Evolutionary conservation across 345 rosid species (phyloP).

Genomic region (Eucalyptus camaldulensis): DNA sequence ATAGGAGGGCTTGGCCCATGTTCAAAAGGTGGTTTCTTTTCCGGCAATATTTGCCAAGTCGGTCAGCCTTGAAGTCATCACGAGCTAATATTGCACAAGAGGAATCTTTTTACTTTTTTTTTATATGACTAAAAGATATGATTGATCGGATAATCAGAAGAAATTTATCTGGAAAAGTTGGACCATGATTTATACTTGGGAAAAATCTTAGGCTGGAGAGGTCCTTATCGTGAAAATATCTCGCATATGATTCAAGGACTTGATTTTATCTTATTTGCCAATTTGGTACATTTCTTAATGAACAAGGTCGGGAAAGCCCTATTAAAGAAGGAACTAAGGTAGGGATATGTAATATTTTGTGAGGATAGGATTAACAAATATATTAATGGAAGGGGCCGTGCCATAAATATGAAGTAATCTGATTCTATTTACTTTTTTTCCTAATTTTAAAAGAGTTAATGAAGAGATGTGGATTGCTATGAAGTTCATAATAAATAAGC

Average conservation of each 20-base stretch:
- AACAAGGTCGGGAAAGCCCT: neutral
- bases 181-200: neutral
- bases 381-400: neutral
- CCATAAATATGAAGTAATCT: neutral
- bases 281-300: neutral
- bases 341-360: neutral
- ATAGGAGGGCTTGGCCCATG: neutral
- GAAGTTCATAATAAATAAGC: neutral
- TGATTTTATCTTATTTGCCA: neutral
- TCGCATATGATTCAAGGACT: neutral
- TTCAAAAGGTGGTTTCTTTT: neutral
- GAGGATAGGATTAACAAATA: neutral
- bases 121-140: neutral
- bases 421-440: neutral
- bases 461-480: neutral
- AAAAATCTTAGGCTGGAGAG: neutral
- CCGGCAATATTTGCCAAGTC: neutral
- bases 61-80: neutral
- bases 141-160: neutral
- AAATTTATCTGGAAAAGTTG: neutral
- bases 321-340: neutral
- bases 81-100: neutral
- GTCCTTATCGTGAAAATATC: neutral
- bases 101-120: neutral
- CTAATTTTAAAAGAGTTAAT: neutral